phyloP scores from a whole-genome alignment of 345 rosid genomes.

The Syzygium grande region DNA sequence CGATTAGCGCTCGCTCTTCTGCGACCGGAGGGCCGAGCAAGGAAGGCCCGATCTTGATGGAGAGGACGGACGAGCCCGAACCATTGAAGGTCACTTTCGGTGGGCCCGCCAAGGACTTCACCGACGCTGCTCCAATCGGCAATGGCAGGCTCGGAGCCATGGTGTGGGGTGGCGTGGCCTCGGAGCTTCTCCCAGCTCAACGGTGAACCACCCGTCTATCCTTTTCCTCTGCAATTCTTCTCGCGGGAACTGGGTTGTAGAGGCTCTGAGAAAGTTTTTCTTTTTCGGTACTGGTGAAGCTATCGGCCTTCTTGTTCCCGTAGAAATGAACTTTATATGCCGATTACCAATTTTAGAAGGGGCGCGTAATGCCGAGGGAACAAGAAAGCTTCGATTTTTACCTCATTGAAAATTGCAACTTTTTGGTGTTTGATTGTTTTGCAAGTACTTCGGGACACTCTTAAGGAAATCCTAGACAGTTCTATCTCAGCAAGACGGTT shows the following conservation, averaged over 20 bases:
- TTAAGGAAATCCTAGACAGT: too few relatives aligned
- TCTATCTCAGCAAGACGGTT: too few relatives aligned
- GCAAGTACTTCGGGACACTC: background rate
- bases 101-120: conserved; percentile 75
- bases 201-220: conserved; percentile 21
- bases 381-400: background rate
- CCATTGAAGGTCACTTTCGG: conserved; percentile 54
- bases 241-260: background rate
- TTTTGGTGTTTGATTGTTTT: background rate
- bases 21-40: background rate
- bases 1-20: background rate
- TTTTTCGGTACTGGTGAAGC: background rate
- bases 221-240: background rate
- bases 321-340: background rate
- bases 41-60: background rate
- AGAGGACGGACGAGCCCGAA: background rate
- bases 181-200: conserved; percentile 72
- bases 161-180: conserved; percentile 80
- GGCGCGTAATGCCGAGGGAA: background rate
- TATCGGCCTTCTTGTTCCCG: background rate
- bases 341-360: background rate
- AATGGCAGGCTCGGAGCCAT: conserved; percentile 97
- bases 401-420: background rate
- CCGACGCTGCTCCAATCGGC: conserved; percentile 81
- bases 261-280: background rate